Conservation (phyloP, 78 protist species). For the Dictyostelium purpureum region DNA sequence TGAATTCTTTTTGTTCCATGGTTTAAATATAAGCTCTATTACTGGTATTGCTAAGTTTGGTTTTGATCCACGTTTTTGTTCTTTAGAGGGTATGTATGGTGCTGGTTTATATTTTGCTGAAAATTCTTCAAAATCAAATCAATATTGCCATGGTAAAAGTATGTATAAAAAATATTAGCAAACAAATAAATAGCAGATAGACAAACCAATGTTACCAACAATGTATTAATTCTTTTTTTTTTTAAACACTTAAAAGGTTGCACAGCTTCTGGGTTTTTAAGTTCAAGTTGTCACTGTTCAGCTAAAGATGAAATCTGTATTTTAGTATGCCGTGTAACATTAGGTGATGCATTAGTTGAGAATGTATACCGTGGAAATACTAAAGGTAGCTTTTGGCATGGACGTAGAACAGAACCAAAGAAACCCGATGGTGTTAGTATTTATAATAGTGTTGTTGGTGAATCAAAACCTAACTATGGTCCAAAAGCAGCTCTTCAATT, state of each 20-base stretch:
- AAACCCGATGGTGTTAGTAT: conserved; percentile 49
- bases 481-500: conserved; percentile 57
- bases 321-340: conserved; percentile 63
- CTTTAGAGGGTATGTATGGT: conserved; percentile 81
- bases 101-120: conserved; percentile 86
- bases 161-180: no score
- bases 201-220: no score
- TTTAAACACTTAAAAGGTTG: conserved; percentile 66
- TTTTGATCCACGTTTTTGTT: conserved; percentile 73
- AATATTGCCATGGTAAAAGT: conserved; percentile 58
- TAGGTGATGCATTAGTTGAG: conserved; percentile 61
- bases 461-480: conserved; percentile 71
- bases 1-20: conserved; percentile 54
- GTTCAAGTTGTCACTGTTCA: conserved; percentile 32
- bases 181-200: no score
- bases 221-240: no score
- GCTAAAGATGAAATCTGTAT: conserved; percentile 68
- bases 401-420: conserved; percentile 71
- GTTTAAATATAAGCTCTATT: conserved; percentile 42
- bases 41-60: conserved; percentile 73
- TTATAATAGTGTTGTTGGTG: conserved; percentile 63
- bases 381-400: conserved; percentile 67
- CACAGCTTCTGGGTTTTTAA: conserved; percentile 50
- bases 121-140: conserved; percentile 73
- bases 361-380: conserved; percentile 64